phyloP scores from a whole-genome alignment of 2,329 filamentous ascomycete genomes.

The Clonostachys chloroleuca region DNA sequence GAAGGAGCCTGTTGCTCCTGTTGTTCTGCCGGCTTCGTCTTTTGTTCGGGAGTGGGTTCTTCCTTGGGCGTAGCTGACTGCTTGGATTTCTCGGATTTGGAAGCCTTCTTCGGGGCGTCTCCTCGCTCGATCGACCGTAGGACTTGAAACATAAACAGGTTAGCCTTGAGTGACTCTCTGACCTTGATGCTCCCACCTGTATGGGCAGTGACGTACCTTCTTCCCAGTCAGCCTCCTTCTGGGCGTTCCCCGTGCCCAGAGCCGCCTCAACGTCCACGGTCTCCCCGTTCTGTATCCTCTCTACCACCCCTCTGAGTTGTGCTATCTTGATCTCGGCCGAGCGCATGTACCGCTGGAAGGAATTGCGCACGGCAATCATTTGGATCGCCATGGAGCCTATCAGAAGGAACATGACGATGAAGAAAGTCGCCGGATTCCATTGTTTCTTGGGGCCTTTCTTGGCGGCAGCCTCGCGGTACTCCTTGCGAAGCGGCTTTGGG shows the following conservation, averaged over 20 bases:
- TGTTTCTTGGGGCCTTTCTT: constrained; percentile 44
- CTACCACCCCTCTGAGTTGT: constrained; percentile 70
- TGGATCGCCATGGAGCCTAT: constrained; percentile 97
- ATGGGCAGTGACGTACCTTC: constrained; percentile 53
- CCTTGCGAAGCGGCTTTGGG: constrained; percentile 58
- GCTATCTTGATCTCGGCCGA: constrained; percentile 76
- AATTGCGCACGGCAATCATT: constrained; percentile 76
- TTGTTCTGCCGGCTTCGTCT: constrained; percentile 7
- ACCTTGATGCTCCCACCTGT: background rate
- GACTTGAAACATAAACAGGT: constrained; percentile 32
- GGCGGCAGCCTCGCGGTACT: constrained; percentile 26
- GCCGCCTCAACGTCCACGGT: constrained; percentile 80
- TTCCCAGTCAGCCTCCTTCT: constrained; percentile 82
- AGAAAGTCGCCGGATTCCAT: constrained; percentile 81
- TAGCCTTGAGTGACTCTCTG: constrained; percentile 1
- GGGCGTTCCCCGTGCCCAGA: constrained; percentile 72
- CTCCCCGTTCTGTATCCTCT: constrained; percentile 65
- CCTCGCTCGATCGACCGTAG: constrained; percentile 63
- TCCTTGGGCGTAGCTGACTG: background rate
- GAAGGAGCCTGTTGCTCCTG: constrained; percentile 11
- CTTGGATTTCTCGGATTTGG: constrained; percentile 33
- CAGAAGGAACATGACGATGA: constrained; percentile 75
- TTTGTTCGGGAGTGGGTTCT: constrained; percentile 11
- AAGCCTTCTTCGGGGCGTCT: constrained; percentile 44
- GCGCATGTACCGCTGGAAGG: constrained; percentile 67